Percentiles rank a stretch among this genome's conserved stretches.
These are phyloP conservation scores for Rhodotorula sp. DNA, from an alignment of 1,284 basidiomycete genomes.

Conservation along the genomic window DNA sequence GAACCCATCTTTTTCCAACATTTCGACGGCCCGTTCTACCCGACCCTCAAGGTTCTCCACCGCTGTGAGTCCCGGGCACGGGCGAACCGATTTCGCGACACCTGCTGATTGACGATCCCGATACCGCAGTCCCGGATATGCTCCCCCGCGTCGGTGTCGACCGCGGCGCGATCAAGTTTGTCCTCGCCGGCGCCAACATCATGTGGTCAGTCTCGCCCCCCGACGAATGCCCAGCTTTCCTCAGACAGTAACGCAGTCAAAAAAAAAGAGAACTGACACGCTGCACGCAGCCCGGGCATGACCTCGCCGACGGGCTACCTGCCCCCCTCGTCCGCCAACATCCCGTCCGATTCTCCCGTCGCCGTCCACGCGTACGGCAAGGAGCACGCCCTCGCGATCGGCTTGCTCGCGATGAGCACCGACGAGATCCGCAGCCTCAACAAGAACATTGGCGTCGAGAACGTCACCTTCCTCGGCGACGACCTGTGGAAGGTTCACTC, in stretches of 20 bases:
- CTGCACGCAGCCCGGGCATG: slow-evolving; percentile 64
- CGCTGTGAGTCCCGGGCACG: slow-evolving; percentile 67
- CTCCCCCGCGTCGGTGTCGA: slow-evolving; percentile 87
- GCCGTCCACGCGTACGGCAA: slow-evolving; percentile 96
- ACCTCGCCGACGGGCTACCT: slow-evolving; percentile 87
- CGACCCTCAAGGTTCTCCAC: slow-evolving; percentile 83
- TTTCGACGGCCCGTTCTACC: slow-evolving; percentile 88
- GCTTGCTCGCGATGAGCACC: slow-evolving; percentile 74
- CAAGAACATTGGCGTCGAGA: slow-evolving; percentile 88
- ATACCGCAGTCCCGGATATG: slow-evolving; percentile 72
- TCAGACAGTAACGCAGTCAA: no score
- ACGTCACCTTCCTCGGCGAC: slow-evolving; percentile 79
- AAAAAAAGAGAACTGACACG: neutral
- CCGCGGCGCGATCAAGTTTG: slow-evolving; percentile 95
- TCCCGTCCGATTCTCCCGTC: slow-evolving; percentile 71
- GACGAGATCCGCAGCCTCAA: slow-evolving; percentile 87
- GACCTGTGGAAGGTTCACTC: slow-evolving; percentile 79
- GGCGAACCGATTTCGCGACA: no score
- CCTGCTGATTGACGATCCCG: no score
- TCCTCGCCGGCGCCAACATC: slow-evolving; percentile 65
- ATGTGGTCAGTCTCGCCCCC: slow-evolving; percentile 47
- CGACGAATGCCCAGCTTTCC: no score
- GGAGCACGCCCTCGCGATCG: slow-evolving; percentile 84
- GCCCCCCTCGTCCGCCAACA: slow-evolving; percentile 67
- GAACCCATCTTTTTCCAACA: slow-evolving; percentile 95